These are phyloP conservation scores for Lycium ferocissimum DNA, from an alignment of 257 asterid genomes.

Conservation along the genomic window DNA sequence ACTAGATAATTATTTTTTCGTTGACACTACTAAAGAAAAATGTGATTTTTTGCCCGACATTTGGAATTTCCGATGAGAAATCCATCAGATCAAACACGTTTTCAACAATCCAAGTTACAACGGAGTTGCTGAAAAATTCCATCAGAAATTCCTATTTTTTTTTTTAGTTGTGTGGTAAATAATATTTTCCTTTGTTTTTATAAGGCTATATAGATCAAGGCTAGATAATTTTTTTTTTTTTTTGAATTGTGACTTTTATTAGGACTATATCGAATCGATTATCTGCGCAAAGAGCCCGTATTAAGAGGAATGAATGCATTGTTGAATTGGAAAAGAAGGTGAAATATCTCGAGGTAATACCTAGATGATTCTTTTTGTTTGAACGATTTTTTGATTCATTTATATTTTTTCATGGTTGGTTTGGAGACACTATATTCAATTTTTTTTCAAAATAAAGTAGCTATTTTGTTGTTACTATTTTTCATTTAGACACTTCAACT, in stretches of 20 bases:
- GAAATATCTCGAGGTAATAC: constrained; percentile 45
- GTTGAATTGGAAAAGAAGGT: constrained; percentile 45
- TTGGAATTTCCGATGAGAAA: no score
- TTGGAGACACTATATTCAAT: background rate
- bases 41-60: no score
- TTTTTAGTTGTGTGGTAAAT: background rate
- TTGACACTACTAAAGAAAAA: no score
- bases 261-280: constrained; percentile 66
- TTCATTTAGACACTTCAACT: no score
- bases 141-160: no score
- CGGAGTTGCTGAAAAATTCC: no score
- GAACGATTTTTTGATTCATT: background rate
- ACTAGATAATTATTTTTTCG: no score
- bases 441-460: no score
- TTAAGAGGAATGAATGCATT: constrained; percentile 38
- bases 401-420: background rate
- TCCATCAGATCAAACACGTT: no score
- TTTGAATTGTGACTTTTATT: background rate
- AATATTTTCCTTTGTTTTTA: background rate
- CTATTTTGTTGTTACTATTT: no score
- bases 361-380: background rate
- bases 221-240: background rate
- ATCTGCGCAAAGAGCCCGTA: constrained; percentile 58
- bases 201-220: background rate
- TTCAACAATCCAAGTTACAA: no score